Base-by-base conservation (phyloP, 2,329 filamentous ascomycete species). In the Nannizziopsis arthrosporioides region DNA sequence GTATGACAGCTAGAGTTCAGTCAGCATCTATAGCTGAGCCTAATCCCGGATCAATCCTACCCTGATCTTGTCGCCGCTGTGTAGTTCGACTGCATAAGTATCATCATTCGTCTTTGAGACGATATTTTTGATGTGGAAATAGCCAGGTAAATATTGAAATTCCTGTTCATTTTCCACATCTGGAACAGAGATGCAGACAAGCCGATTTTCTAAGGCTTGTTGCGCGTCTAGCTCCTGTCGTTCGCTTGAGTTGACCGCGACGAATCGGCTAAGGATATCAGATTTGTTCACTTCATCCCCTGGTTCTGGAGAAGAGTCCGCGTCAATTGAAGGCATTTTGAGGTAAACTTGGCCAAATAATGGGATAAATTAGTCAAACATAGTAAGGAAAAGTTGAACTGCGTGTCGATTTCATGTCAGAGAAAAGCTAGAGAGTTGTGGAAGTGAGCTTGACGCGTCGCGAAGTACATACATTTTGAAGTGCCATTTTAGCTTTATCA, bases 81-180 rank as follows among this genome's bases (percentile, higher is more conserved):
- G 34, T 3, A 55, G 41, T 27, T 38, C 45, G 15, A 49, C 42
- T 19, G 35, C 27, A 35, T 49, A 55, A 4, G 37, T 18, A 12
- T 52, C 46, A 15, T 40, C 47, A 14, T 48, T 38, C 18, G 39
- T 27, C 36, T 44, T 44, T 12, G 44, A 49, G 32, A 51, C 40
- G 15, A 55, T 44, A 31, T 45, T 12, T 9, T 54, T 40, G 19
- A 55, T 53, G n/a, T 42, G 40, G 2, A 43, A 47, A 46, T 53
- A 40, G 32, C 52, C 53, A 9, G 54, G 54, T 5, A 55, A 40
- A 44, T 50, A 43, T 10, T 41, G 5, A 22, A 49, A 55, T 15
- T 54, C 52, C 2, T 56, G 51, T 10, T 53, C 52, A 42, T 56
- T 52, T 5, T 55, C 53, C n/a, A 55, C 51, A 1, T 18, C 39